Conservation (phyloP, 108 stramenopile genomes). For the Cyclotella distinguenda region DNA sequence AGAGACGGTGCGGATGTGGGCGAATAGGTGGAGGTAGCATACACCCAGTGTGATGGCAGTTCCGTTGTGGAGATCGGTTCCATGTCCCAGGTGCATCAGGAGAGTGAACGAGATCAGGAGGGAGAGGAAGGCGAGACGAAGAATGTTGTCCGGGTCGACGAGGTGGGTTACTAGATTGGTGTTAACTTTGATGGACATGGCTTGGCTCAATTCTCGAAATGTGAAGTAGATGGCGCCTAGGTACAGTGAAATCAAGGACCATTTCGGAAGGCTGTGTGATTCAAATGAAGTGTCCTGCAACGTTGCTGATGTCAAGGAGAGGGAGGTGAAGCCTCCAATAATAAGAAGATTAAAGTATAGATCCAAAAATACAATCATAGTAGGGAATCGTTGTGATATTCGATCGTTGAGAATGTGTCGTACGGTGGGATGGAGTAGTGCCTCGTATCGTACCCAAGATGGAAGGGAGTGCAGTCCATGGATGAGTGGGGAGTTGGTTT, state of each 20-base stretch:
- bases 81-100: slow-evolving; percentile 47
- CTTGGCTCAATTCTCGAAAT: slow-evolving; percentile 60
- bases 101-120: slow-evolving; percentile 58
- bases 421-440: slow-evolving; percentile 70
- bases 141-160: slow-evolving; percentile 62
- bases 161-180: slow-evolving; percentile 53
- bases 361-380: slow-evolving; percentile 74
- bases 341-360: slow-evolving; percentile 56
- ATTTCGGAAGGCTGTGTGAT: no score
- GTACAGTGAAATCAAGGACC: no score
- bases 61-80: slow-evolving; percentile 58
- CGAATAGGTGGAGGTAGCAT: slow-evolving; percentile 67
- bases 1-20: slow-evolving; percentile 66
- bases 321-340: slow-evolving; percentile 63
- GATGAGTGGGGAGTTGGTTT: slow-evolving; percentile 60
- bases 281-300: slow-evolving; percentile 14
- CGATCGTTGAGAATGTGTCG: slow-evolving; percentile 72
- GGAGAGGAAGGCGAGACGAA: slow-evolving; percentile 68
- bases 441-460: slow-evolving; percentile 76
- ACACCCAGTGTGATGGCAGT: slow-evolving; percentile 66
- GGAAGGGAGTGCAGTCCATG: slow-evolving; percentile 71
- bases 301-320: slow-evolving; percentile 18
- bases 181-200: slow-evolving; percentile 54
- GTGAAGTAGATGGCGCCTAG: slow-evolving; percentile 69
- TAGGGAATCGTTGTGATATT: slow-evolving; percentile 75